phyloP scores from a whole-genome alignment of 2,329 filamentous ascomycete species.

The Dactylellina drechsleri region DNA sequence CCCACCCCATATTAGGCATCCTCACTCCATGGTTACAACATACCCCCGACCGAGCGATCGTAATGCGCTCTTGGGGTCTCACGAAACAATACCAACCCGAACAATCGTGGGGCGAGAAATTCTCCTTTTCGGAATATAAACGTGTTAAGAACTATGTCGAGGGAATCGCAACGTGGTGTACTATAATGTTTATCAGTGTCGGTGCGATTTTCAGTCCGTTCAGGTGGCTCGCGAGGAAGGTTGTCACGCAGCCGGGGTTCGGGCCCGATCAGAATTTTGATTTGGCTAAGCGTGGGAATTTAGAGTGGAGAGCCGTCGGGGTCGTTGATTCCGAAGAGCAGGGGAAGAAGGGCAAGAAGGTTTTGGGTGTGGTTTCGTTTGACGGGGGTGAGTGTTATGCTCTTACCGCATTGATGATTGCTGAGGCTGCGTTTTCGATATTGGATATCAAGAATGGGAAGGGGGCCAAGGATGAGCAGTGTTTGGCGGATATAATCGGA shows the following conservation, averaged over 20 bases:
- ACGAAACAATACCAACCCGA: conserved; percentile 61
- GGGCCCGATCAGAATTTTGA: conserved; percentile 56
- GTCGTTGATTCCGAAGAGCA: conserved; percentile 25
- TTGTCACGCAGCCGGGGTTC: conserved; percentile 54
- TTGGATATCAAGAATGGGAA: conserved; percentile 36
- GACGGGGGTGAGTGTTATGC: conserved; percentile 56
- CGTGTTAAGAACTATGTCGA: conserved; percentile 66
- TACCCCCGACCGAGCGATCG: conserved; percentile 67
- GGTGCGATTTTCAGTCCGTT: conserved; percentile 61
- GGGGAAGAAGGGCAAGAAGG: conserved; percentile 53
- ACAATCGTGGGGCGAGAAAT: conserved; percentile 71
- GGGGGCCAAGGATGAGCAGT: conserved; percentile 57
- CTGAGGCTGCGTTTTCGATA: conserved; percentile 55
- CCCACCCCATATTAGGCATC: conserved; percentile 68
- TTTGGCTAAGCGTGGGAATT: conserved; percentile 26
- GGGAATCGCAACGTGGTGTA: conserved; percentile 67
- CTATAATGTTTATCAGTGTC: conserved; percentile 63
- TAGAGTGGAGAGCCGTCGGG: conserved; percentile 47
- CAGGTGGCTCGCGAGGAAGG: conserved; percentile 56
- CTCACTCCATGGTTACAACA: conserved; percentile 68
- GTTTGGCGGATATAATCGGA: conserved; percentile 62
- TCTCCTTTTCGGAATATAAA: conserved; percentile 69
- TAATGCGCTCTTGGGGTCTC: conserved; percentile 73
- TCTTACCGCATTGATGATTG: conserved; percentile 56
- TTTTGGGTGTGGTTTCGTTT: conserved; percentile 55